These are phyloP conservation scores for Pelargonium hybrid DNA, from an alignment of 441 rosid genomes.

Conservation along the genomic window DNA sequence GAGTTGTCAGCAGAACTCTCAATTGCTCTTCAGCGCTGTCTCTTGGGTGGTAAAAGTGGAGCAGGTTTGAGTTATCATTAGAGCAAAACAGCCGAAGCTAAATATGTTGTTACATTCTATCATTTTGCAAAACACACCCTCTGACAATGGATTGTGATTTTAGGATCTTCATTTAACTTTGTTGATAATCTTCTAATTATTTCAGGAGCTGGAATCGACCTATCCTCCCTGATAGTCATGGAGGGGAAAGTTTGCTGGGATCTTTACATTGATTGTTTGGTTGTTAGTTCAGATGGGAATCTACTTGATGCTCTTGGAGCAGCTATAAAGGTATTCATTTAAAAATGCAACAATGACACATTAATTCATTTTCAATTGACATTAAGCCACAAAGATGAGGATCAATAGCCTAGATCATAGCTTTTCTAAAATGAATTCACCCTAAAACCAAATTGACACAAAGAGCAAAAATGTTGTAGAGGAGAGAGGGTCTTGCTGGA, in stretches of 20 bases:
- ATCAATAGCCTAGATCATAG: neutral
- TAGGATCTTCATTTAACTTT: conserved; percentile 14
- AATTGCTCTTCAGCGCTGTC: conserved; percentile 55
- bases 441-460: no score
- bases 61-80: conserved; percentile 36
- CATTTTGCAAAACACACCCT: neutral
- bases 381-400: neutral
- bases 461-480: no score
- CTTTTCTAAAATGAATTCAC: no score
- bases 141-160: neutral
- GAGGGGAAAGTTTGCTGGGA: conserved; percentile 89
- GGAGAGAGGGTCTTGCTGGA: no score
- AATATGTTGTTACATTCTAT: neutral
- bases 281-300: conserved; percentile 78
- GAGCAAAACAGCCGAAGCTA: neutral
- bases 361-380: neutral
- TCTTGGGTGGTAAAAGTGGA: conserved; percentile 80
- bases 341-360: neutral
- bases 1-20: conserved; percentile 72
- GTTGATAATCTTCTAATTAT: conserved; percentile 10
- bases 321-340: conserved; percentile 56
- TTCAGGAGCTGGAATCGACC: conserved; percentile 70
- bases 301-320: conserved; percentile 71
- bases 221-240: conserved; percentile 54
- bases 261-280: conserved; percentile 73